Evolutionary conservation across 495 filamentous ascomycete species (phyloP).

Genomic region (Echria macrotheca): DNA sequence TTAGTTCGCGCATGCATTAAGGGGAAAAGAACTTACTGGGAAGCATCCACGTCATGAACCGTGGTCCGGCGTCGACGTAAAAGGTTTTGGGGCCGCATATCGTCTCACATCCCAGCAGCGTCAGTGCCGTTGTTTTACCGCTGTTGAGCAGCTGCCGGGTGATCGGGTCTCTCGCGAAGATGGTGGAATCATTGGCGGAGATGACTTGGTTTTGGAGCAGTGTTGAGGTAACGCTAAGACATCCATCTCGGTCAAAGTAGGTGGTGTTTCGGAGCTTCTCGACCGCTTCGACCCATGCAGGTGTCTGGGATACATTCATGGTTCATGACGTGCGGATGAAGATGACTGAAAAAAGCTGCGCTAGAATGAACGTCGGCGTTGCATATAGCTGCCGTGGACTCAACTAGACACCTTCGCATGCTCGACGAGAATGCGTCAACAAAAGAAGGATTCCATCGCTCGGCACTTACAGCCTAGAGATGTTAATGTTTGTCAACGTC

Average conservation of each 20-base stretch:
- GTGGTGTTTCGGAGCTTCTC: not conserved
- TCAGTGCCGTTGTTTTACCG: not conserved
- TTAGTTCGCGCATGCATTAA: not conserved
- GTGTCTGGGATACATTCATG: no score
- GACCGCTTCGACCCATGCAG: no score
- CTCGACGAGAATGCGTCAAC: no score
- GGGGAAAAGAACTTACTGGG: not conserved
- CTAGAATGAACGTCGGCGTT: no score
- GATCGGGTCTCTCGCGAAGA: not conserved
- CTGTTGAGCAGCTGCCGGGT: not conserved
- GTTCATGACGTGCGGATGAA: no score
- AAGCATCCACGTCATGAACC: slow-evolving; percentile 3
- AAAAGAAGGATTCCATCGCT: no score
- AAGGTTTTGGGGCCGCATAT: not conserved
- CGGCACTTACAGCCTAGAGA: no score
- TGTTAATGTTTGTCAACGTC: no score
- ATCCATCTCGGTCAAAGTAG: not conserved
- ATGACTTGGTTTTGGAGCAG: not conserved
- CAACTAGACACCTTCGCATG: no score
- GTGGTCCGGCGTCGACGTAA: slow-evolving; percentile 1
- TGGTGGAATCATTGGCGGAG: not conserved
- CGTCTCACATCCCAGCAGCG: not conserved
- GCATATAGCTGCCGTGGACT: no score
- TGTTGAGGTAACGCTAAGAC: not conserved
- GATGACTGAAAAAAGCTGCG: no score